A percentile compares a stretch with the other conserved stretches of the same genome.
Evolutionary conservation across 1,284 basidiomycete genomes (phyloP).

Genomic region (Moniliella sp.): DNA sequence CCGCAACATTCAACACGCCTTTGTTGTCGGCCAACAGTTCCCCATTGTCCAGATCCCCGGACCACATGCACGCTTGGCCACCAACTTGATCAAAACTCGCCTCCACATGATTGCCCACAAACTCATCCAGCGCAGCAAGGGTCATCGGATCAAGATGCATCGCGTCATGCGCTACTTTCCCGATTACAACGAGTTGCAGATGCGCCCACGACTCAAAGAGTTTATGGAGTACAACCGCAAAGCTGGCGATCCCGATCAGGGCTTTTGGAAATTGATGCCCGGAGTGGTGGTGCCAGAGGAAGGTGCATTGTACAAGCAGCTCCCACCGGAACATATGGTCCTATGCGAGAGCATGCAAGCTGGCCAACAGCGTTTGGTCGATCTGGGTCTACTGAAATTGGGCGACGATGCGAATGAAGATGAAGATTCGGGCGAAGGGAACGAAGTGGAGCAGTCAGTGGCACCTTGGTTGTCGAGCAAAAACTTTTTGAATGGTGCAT

Average conservation of each 20-base stretch:
- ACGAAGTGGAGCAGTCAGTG: constrained; percentile 81
- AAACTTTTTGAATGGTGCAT: constrained; percentile 84
- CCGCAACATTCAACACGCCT: constrained; percentile 79
- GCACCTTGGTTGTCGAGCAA: constrained; percentile 97
- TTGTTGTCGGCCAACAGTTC: constrained; percentile 82
- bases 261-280: constrained; percentile 75
- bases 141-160: constrained; percentile 74
- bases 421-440: constrained; percentile 57
- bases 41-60: constrained; percentile 66
- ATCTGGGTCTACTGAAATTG: constrained; percentile 74
- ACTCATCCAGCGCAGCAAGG: constrained; percentile 62
- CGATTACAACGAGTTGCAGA: constrained; percentile 91
- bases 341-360: constrained; percentile 94
- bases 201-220: constrained; percentile 77
- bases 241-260: constrained; percentile 51
- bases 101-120: constrained; percentile 89
- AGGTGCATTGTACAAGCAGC: constrained; percentile 72
- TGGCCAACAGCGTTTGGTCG: constrained; percentile 78
- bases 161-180: constrained; percentile 91
- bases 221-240: constrained; percentile 90
- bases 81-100: constrained; percentile 77
- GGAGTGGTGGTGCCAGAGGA: constrained; percentile 41
- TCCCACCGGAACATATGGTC: constrained; percentile 75
- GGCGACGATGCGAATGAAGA: constrained; percentile 48
- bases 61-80: constrained; percentile 88